These are phyloP conservation scores for Backusella mclennaniae DNA, from an alignment of 192 early-diverging fungal genomes.

Conservation along the genomic window DNA sequence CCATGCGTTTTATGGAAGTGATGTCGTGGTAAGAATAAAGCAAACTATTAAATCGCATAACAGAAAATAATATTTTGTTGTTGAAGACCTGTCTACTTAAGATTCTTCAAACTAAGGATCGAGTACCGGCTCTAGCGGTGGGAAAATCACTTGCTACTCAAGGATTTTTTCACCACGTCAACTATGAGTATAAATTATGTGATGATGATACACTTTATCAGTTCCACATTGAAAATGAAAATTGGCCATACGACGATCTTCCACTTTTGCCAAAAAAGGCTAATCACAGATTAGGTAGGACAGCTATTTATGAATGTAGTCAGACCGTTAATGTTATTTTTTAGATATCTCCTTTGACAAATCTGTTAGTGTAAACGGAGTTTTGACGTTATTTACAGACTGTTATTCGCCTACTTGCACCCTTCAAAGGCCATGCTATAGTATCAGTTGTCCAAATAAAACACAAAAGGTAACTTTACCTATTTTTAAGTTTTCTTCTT, in stretches of 20 bases:
- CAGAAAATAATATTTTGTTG: background rate
- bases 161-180: conserved; percentile 88
- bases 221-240: conserved; percentile 42
- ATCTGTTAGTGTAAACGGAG: conserved; percentile 45
- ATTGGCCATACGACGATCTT: background rate
- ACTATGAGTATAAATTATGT: conserved; percentile 78
- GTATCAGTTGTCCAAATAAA: conserved; percentile 78
- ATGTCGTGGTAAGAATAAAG: conserved; percentile 69
- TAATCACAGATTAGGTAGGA: background rate
- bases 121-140: conserved; percentile 81
- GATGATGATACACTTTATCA: conserved; percentile 84
- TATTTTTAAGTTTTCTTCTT: background rate
- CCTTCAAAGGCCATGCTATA: conserved; percentile 78
- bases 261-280: background rate
- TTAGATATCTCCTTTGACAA: background rate
- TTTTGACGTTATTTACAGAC: conserved; percentile 85
- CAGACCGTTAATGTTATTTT: background rate
- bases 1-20: conserved; percentile 81
- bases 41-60: background rate
- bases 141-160: conserved; percentile 89
- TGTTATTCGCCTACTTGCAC: conserved; percentile 95
- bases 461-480: conserved; percentile 51
- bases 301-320: background rate
- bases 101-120: conserved; percentile 79
- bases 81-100: conserved; percentile 52